Evolutionary conservation across 306 rosid genomes (phyloP).

Genomic region (Quercus glauca): DNA sequence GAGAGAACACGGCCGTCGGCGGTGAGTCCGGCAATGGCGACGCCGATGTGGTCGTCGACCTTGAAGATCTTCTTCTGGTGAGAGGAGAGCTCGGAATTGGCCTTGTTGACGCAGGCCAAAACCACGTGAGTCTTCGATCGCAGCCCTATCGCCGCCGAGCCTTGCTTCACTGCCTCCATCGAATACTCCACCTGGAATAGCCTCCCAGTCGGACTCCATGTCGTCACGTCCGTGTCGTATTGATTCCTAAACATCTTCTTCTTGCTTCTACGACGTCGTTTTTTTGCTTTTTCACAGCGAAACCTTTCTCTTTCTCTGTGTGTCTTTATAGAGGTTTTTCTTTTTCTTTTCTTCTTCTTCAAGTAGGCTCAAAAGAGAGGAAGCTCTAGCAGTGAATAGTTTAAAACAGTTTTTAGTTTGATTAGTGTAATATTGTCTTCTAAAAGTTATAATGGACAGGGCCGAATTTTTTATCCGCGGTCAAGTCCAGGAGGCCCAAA

Average conservation of each 20-base stretch:
- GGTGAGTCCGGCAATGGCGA: slow-evolving; percentile 93
- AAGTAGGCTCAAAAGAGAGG: slow-evolving; percentile 11
- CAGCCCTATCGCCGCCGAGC: slow-evolving; percentile 96
- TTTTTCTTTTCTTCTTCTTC: slow-evolving; percentile 32
- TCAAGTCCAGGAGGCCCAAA: too few species aligned
- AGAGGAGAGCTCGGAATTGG: slow-evolving; percentile 87
- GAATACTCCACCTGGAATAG: slow-evolving; percentile 97
- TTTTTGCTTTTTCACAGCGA: background rate
- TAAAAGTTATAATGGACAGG: background rate
- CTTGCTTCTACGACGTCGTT: slow-evolving; percentile 10
- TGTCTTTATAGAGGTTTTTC: background rate
- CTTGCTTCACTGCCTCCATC: slow-evolving; percentile 97
- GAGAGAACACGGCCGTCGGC: slow-evolving; percentile 97
- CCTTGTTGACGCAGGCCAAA: slow-evolving; percentile 85
- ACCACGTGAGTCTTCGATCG: slow-evolving; percentile 94
- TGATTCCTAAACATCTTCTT: slow-evolving; percentile 74
- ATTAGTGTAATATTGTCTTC: background rate
- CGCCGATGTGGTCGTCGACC: slow-evolving; percentile 97
- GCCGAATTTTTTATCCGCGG: too few species aligned
- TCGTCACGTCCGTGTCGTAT: slow-evolving; percentile 92
- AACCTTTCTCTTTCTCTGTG: background rate
- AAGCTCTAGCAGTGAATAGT: background rate
- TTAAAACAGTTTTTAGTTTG: background rate
- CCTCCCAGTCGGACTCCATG: slow-evolving; percentile 93
- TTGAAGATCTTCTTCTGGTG: slow-evolving; percentile 99